These are phyloP conservation scores for Pichia sp. DNA, from an alignment of 1,139 yeast genomes.

Conservation along the genomic window DNA sequence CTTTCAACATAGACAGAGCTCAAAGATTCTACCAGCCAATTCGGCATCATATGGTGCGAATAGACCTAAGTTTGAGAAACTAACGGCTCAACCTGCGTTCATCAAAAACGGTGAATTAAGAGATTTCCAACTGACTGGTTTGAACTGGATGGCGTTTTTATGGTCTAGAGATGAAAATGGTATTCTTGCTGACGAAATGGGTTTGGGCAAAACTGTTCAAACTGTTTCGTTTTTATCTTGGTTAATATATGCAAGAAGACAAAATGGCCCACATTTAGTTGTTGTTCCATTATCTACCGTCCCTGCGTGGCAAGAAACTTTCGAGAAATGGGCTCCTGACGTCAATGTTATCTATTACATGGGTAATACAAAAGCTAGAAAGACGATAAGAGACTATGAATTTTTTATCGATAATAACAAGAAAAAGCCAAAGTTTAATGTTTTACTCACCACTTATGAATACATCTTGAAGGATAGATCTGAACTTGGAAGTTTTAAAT, in stretches of 20 bases:
- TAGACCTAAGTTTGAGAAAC: slow-evolving; percentile 86
- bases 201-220: slow-evolving; percentile 96
- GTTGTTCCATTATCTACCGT: slow-evolving; percentile 96
- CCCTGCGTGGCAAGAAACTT: slow-evolving; percentile 99
- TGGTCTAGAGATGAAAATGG: slow-evolving; percentile 99
- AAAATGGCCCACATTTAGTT: slow-evolving; percentile 92
- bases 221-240: slow-evolving; percentile 92
- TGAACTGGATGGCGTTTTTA: slow-evolving; percentile 98
- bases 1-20: slow-evolving; percentile 75
- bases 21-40: slow-evolving; percentile 78
- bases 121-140: slow-evolving; percentile 95
- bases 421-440: slow-evolving; percentile 77
- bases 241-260: slow-evolving; percentile 91
- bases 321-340: slow-evolving; percentile 97
- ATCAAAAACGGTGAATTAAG: slow-evolving; percentile 89
- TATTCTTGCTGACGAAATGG: slow-evolving; percentile 98
- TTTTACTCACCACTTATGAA: slow-evolving; percentile 89
- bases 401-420: slow-evolving; percentile 56
- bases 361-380: slow-evolving; percentile 87
- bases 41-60: slow-evolving; percentile 72
- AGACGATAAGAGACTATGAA: slow-evolving; percentile 78
- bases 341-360: slow-evolving; percentile 85
- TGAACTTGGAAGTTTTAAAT: slow-evolving; percentile 75
- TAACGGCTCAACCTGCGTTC: slow-evolving; percentile 80
- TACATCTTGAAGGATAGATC: slow-evolving; percentile 83